Conservation (phyloP, 2,329 filamentous ascomycete genomes). For the Blastomyces gilchristii region DNA sequence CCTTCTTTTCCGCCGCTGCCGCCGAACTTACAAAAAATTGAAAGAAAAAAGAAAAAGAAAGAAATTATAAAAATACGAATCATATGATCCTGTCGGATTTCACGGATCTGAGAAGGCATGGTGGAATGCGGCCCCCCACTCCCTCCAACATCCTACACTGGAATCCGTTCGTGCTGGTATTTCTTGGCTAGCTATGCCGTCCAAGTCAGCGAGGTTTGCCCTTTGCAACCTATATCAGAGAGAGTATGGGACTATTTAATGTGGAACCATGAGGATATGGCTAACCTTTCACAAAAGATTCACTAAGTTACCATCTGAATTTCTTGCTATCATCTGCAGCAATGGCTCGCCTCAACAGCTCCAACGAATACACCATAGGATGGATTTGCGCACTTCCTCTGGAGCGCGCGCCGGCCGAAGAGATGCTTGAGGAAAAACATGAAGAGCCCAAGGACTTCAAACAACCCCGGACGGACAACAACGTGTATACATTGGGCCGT, state of each 20-base stretch:
- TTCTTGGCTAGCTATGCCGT: background rate
- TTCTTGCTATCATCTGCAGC: background rate
- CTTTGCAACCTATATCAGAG: background rate
- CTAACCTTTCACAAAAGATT: background rate
- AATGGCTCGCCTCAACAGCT: background rate
- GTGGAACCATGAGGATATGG: background rate
- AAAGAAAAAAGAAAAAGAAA: background rate
- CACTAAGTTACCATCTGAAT: background rate
- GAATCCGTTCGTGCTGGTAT: background rate
- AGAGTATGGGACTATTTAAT: background rate
- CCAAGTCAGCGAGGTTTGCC: background rate
- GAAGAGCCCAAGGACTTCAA: background rate
- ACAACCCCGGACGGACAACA: constrained; percentile 10
- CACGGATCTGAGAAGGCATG: background rate
- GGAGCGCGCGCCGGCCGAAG: constrained; percentile 1
- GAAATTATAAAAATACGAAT: background rate
- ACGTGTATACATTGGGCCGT: constrained; percentile 17
- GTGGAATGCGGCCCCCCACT: background rate
- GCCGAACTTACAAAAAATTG: too few relatives aligned
- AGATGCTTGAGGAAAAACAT: constrained; percentile 11
- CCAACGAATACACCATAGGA: constrained; percentile 9
- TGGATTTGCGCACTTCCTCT: constrained; percentile 8
- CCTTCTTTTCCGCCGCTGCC: background rate
- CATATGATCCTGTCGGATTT: background rate
- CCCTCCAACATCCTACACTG: background rate